Conservation (phyloP, 495 filamentous ascomycete species). For the Neurospora discreta region DNA sequence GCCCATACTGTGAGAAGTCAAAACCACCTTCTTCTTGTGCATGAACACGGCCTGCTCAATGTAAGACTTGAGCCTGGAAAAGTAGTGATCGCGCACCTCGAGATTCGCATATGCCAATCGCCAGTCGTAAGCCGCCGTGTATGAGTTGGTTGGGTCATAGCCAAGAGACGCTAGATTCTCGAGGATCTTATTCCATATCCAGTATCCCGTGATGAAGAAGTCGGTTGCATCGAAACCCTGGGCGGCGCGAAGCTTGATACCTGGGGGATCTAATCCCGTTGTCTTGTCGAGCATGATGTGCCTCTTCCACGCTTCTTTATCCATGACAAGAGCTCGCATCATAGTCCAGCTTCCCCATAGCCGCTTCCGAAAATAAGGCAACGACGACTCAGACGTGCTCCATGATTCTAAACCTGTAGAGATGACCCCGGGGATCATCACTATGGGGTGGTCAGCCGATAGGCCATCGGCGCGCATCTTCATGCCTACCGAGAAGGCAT, state of each 20-base stretch:
- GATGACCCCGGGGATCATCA: constrained; percentile 96
- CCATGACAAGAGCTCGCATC: constrained; percentile 88
- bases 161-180: constrained; percentile 93
- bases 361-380: constrained; percentile 84
- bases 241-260: constrained; percentile 84
- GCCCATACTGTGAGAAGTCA: constrained; percentile 96
- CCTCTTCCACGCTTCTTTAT: constrained; percentile 88
- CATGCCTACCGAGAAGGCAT: constrained; percentile 82
- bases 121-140: constrained; percentile 96
- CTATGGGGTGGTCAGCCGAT: constrained; percentile 71
- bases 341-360: constrained; percentile 98
- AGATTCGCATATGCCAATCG: constrained; percentile 84
- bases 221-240: constrained; percentile 99
- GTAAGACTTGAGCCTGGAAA: constrained; percentile 75
- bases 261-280: constrained; percentile 84
- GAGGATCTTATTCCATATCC: constrained; percentile 98
- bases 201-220: constrained; percentile 83
- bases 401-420: constrained; percentile 95
- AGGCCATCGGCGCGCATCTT: constrained; percentile 76
- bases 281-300: constrained; percentile 93
- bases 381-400: constrained; percentile 71
- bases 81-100: constrained; percentile 85
- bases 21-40: constrained; percentile 63
- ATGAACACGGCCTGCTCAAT: constrained; percentile 70
- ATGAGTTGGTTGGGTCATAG: constrained; percentile 92